Evolutionary conservation across 257 asterid species (phyloP).

Genomic region (Fraxinus excelsior): DNA sequence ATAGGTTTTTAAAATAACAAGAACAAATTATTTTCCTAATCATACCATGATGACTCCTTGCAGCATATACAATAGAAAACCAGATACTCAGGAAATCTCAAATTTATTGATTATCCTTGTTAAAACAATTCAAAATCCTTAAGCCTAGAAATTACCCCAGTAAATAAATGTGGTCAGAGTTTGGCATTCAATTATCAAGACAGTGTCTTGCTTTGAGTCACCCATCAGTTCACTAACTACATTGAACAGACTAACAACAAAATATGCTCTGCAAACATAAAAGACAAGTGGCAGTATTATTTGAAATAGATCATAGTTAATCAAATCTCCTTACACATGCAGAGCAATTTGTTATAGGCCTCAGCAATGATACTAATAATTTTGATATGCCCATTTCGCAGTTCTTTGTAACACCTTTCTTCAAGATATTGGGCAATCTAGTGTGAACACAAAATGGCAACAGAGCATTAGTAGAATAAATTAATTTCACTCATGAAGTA

Average conservation of each 20-base stretch:
- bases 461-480: no score
- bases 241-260: conserved; percentile 72
- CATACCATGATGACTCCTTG: neutral
- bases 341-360: no score
- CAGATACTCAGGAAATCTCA: conserved; percentile 2
- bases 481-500: no score
- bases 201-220: conserved; percentile 60
- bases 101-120: conserved; percentile 1
- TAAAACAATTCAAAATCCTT: neutral
- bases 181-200: conserved; percentile 76
- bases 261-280: conserved; percentile 90
- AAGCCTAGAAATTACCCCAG: conserved; percentile 54
- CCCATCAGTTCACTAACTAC: conserved; percentile 70
- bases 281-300: conserved; percentile 21
- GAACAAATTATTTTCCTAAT: neutral
- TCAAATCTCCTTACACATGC: no score
- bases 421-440: no score
- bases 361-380: no score
- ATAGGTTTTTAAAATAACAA: neutral
- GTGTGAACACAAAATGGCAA: no score
- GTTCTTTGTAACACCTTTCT: no score
- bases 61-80: conserved; percentile 15
- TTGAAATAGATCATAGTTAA: conserved; percentile 2
- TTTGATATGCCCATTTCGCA: no score
- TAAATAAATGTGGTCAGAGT: conserved; percentile 70